Percentiles rank a stretch among this genome's conserved stretches.
phyloP scores from a whole-genome alignment of 257 asterid genomes.

The Gentiana straminea region DNA sequence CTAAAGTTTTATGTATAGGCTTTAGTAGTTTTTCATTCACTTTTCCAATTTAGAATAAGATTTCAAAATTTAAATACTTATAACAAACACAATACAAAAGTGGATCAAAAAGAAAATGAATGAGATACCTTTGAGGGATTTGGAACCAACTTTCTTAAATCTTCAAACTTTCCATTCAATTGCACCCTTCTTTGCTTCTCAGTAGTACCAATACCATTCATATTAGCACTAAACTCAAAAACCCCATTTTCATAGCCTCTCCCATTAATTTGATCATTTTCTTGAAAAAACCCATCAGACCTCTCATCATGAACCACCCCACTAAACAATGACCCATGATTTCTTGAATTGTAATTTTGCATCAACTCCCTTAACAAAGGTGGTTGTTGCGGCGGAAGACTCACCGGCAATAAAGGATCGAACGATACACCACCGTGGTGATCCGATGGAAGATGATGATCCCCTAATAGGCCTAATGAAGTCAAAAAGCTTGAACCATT shows the following conservation, averaged over 20 bases:
- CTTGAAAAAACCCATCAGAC: constrained; percentile 32
- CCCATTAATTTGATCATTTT: constrained; percentile 22
- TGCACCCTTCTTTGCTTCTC: constrained; percentile 75
- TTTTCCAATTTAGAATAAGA: too few relatives aligned
- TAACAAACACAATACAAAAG: too few relatives aligned
- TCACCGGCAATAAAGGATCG: constrained; percentile 67
- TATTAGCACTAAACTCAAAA: constrained; percentile 54
- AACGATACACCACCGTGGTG: constrained; percentile 16
- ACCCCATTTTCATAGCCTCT: constrained; percentile 41
- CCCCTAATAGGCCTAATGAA: constrained; percentile 65
- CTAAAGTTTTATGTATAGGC: too few relatives aligned
- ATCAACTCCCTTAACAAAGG: constrained; percentile 68
- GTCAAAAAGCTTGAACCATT: constrained; percentile 31
- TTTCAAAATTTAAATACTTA: too few relatives aligned
- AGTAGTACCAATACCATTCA: constrained; percentile 47
- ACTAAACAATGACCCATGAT: constrained; percentile 34
- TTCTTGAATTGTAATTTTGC: constrained; percentile 35
- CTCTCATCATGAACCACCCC: constrained; percentile 45
- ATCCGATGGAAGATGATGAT: constrained; percentile 19
- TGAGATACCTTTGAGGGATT: constrained; percentile 61
- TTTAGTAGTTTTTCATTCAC: too few relatives aligned
- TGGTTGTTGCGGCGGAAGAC: constrained; percentile 62
- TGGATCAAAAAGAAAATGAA: too few relatives aligned
- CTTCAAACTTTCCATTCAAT: constrained; percentile 45
- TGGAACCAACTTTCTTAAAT: constrained; percentile 50